Evolutionary conservation across 139 green algal genomes (phyloP).

Genomic region (Chlorella ohadii): DNA sequence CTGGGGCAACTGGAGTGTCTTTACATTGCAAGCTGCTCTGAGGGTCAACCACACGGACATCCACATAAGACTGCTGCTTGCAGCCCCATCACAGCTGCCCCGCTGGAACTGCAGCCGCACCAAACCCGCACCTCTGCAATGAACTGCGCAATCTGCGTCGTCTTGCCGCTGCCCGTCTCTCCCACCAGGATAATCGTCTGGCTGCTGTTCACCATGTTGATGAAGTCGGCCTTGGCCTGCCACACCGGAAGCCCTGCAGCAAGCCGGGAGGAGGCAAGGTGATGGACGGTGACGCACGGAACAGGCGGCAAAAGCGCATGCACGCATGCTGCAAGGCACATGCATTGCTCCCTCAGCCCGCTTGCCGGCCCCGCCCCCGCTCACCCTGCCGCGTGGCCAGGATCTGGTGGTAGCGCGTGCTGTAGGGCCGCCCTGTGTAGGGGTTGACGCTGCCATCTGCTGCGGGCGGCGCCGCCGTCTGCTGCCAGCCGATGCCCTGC

Average conservation of each 20-base stretch:
- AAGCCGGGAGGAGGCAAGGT: not conserved
- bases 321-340: not conserved
- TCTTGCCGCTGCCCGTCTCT: constrained; percentile 98
- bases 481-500: not conserved
- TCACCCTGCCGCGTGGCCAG: constrained; percentile 78
- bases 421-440: constrained; percentile 89
- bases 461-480: not conserved
- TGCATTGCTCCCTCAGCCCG: not conserved
- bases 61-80: no score
- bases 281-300: not conserved
- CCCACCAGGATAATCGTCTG: constrained; percentile 99
- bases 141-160: constrained; percentile 96
- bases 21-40: no score
- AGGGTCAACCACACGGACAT: no score
- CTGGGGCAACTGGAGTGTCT: no score
- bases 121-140: not conserved
- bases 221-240: constrained; percentile 95
- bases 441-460: constrained; percentile 67
- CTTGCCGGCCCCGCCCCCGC: not conserved
- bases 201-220: constrained; percentile 89
- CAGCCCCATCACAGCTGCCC: no score
- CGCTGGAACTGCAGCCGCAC: no score
- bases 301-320: no score
- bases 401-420: constrained; percentile 92
- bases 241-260: constrained; percentile 92